Evolutionary conservation across 1,284 basidiomycete genomes (phyloP).

Genomic region (Ceraceosorus bombacis): DNA sequence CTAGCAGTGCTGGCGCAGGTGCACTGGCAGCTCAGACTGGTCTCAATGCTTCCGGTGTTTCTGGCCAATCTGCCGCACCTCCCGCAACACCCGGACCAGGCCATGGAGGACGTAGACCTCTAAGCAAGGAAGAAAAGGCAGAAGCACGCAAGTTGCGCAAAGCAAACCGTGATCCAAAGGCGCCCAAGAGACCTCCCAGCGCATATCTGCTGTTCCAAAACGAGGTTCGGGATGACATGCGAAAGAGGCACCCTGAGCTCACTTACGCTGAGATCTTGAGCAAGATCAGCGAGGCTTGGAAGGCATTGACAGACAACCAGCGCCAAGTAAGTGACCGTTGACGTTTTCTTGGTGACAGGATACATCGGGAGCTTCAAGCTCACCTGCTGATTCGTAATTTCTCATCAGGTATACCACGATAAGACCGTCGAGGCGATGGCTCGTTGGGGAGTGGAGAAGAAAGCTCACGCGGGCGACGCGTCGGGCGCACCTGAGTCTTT

Average conservation of each 20-base stretch:
- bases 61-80: conserved; percentile 15
- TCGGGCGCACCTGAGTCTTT: background rate
- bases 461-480: conserved; percentile 27
- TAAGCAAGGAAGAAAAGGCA: conserved; percentile 23
- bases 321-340: conserved; percentile 16
- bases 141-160: conserved; percentile 32
- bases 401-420: conserved; percentile 26
- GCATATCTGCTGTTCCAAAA: conserved; percentile 44
- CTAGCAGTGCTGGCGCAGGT: conserved; percentile 6
- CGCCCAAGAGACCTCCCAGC: conserved; percentile 39
- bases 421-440: conserved; percentile 38
- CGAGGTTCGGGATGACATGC: conserved; percentile 38
- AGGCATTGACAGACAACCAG: conserved; percentile 34
- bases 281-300: conserved; percentile 39
- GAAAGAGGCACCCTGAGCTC: conserved; percentile 32
- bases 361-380: no score
- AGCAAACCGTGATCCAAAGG: conserved; percentile 34
- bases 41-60: background rate
- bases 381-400: no score
- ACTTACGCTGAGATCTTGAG: conserved; percentile 32
- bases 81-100: conserved; percentile 16
- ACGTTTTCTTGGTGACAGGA: background rate
- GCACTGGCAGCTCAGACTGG: background rate
- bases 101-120: conserved; percentile 14
- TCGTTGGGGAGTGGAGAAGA: conserved; percentile 33